Evolutionary conservation across 2,329 filamentous ascomycete species (phyloP), one percentile per base, ranked within the genome.

Genomic region (Penicillium fuscoglaucum): DNA sequence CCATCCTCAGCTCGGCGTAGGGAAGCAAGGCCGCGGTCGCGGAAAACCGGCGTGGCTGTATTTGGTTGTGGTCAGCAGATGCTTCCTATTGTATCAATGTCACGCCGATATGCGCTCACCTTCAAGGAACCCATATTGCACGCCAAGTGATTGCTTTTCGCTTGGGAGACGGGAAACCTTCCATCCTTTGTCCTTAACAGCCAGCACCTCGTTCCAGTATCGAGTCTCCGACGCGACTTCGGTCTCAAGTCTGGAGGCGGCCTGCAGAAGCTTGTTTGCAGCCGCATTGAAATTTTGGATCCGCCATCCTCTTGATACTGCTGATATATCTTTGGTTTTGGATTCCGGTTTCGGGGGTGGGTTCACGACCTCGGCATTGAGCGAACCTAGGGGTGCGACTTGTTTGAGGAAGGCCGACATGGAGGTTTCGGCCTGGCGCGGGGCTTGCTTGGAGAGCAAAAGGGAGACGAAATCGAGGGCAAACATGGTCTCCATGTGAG

Each of bases 41-140:
- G 81, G 68, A 87, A 88, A 41, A 82, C 79, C 13, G 79, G 77
- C 17, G 80, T 79, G 50, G 85, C 84, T 82, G 48, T 29, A 50
- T 33, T 37, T 19, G n/a, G 21, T 28, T n/a, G 21, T 8, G 49
- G 65, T 79, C 57, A 79, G 74, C 33, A 41, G 31, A 31, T n/a
- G 12, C 46, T 60, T 44, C 53, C 39, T 39, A 65, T 47, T 21
- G 10, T 19, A 21, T n/a, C 8, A 19, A 6, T 6, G 13, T 13
- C 39, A 33, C 13, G 8, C 19, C 17, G 40, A 21, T 37, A 35
- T 44, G 35, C 50, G 66, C 76, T 54, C 74, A 84, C 83, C 84
- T 79, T 97, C 93, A 13, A 89, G 83, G 70, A 96, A 96, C 8
- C 93, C 95, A 75, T 93, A 97, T 62, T 90, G 87, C 37, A 98